phyloP scores from a whole-genome alignment of 139 green algal species.

The Tetraselmis striata region DNA sequence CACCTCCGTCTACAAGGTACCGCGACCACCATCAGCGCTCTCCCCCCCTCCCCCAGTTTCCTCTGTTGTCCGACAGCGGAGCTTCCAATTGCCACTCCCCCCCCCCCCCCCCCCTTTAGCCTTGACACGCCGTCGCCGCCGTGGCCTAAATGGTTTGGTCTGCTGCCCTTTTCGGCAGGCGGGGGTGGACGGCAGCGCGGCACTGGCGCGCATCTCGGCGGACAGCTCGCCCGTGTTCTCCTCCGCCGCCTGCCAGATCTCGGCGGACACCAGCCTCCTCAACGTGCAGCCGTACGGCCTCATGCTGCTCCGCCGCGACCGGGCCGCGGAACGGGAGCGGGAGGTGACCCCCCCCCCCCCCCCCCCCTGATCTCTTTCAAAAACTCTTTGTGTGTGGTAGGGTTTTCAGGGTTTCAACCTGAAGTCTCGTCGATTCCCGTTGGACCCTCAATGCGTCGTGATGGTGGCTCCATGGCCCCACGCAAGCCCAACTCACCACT shows the following conservation, averaged over 20 bases:
- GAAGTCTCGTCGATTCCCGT: too few species aligned
- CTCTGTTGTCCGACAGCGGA: background rate
- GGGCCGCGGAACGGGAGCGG: background rate
- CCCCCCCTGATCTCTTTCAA: background rate
- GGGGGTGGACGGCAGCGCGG: background rate
- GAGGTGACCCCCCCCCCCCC: background rate
- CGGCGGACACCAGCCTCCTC: background rate
- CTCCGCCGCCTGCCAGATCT: background rate
- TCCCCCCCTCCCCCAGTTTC: background rate
- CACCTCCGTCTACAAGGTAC: background rate
- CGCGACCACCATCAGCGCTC: too few species aligned
- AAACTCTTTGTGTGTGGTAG: too few species aligned
- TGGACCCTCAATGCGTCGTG: too few species aligned
- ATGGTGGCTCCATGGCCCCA: too few species aligned
- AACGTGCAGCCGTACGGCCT: background rate
- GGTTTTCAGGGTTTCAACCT: too few species aligned
- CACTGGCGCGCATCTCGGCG: background rate
- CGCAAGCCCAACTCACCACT: too few species aligned
- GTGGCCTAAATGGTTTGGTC: too few species aligned
- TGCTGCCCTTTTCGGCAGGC: background rate
- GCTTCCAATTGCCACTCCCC: too few species aligned
- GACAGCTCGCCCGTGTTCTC: background rate
- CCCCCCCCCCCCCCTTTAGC: too few species aligned
- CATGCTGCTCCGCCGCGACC: background rate
- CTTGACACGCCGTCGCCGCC: too few species aligned